phyloP scores from a whole-genome alignment of 2,329 filamentous ascomycete genomes.

The Colletotrichum scovillei region DNA sequence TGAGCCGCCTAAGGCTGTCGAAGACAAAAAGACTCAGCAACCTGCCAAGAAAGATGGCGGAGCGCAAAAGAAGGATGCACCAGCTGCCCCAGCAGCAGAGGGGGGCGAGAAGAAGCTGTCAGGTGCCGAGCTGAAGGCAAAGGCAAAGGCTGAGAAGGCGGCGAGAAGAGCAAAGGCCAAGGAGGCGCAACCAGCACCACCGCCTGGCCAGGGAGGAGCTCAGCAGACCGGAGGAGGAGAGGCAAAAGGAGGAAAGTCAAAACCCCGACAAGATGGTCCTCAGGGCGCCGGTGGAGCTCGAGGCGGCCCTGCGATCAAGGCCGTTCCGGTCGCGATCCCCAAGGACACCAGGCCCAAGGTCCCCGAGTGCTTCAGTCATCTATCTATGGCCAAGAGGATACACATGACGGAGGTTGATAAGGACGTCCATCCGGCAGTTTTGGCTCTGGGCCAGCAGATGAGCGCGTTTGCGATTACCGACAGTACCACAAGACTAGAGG shows the following conservation, averaged over 20 bases:
- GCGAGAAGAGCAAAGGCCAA: slow-evolving; percentile 82
- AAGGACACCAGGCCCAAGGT: slow-evolving; percentile 70
- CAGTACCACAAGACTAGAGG: slow-evolving; percentile 87
- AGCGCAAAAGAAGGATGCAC: slow-evolving; percentile 11
- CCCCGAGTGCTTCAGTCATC: slow-evolving; percentile 82
- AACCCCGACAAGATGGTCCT: slow-evolving; percentile 58
- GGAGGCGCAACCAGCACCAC: slow-evolving; percentile 58
- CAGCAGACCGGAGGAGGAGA: slow-evolving; percentile 50
- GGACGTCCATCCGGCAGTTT: slow-evolving; percentile 86
- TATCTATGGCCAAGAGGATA: slow-evolving; percentile 75
- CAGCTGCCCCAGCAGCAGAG: slow-evolving; percentile 24
- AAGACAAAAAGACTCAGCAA: slow-evolving; percentile 27
- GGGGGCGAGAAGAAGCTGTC: slow-evolving; percentile 68
- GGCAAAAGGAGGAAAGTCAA: slow-evolving; percentile 59
- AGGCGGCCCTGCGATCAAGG: slow-evolving; percentile 48
- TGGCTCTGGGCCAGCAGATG: slow-evolving; percentile 90
- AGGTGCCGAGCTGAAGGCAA: slow-evolving; percentile 86
- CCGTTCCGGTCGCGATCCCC: slow-evolving; percentile 49
- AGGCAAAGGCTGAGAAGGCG: slow-evolving; percentile 90
- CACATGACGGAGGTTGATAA: slow-evolving; percentile 70
- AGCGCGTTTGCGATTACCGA: slow-evolving; percentile 89
- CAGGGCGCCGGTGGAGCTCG: slow-evolving; percentile 44
- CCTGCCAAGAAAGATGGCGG: slow-evolving; percentile 26
- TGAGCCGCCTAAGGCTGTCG: slow-evolving; percentile 12
- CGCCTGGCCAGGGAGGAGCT: slow-evolving; percentile 49